Percentiles rank a stretch among this genome's conserved stretches.
Conservation (phyloP, 306 rosid genomes). For the Parietaria judaica region DNA sequence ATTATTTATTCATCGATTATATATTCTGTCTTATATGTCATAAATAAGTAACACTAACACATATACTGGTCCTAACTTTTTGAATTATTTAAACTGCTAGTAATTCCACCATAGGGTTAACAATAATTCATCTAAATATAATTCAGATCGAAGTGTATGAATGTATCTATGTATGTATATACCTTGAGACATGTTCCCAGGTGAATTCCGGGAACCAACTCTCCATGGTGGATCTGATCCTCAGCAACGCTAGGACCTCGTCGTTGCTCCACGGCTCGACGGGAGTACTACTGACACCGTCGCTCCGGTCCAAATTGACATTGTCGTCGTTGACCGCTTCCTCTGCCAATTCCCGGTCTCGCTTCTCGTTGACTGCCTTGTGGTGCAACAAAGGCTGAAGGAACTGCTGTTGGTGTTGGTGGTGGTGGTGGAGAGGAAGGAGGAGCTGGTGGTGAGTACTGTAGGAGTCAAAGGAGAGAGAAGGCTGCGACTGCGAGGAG, state of each 20-base stretch:
- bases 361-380: not conserved
- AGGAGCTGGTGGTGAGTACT: conserved; percentile 6
- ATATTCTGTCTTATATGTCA: not conserved
- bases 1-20: not conserved
- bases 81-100: not conserved
- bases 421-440: conserved; percentile 23
- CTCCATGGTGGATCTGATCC: conserved; percentile 78
- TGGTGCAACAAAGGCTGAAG: conserved; percentile 32
- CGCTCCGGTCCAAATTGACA: conserved; percentile 26
- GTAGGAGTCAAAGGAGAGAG: conserved; percentile 6
- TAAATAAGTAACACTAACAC: too few relatives aligned
- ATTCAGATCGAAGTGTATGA: not conserved
- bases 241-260: conserved; percentile 60
- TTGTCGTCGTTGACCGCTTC: not conserved
- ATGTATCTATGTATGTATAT: not conserved
- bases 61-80: too few relatives aligned
- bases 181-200: conserved; percentile 94
- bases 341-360: not conserved
- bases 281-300: not conserved
- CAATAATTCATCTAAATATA: not conserved
- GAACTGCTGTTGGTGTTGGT: conserved; percentile 26
- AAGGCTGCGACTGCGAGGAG: conserved; percentile 29
- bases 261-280: conserved; percentile 53
- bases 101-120: not conserved
- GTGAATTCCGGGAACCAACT: conserved; percentile 66